These are phyloP conservation scores for Globisporangium spinosum DNA, from an alignment of 352 stramenopile species.

Conservation along the genomic window DNA sequence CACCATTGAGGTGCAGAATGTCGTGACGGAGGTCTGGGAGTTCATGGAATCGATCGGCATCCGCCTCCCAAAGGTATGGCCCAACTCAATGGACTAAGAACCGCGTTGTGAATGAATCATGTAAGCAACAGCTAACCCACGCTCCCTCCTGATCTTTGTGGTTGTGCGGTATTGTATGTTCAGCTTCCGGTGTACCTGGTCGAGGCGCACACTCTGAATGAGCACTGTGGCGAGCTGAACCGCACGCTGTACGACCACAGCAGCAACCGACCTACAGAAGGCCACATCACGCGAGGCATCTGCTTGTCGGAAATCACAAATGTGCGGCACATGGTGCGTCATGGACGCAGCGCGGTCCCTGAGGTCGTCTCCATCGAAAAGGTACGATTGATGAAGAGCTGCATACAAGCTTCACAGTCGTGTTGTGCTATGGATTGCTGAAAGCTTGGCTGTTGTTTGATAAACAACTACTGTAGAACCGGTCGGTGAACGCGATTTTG, in stretches of 20 bases:
- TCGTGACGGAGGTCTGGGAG: constrained; percentile 65
- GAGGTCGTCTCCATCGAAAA: constrained; percentile 49
- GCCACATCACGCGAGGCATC: constrained; percentile 46
- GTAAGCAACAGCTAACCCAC: neutral
- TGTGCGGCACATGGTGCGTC: constrained; percentile 47
- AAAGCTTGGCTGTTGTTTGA: neutral
- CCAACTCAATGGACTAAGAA: too few species aligned
- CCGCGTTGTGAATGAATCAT: too few species aligned
- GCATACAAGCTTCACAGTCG: neutral
- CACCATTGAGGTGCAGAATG: constrained; percentile 47
- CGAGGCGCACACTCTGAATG: constrained; percentile 50
- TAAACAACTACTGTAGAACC: constrained; percentile 29
- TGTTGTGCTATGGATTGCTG: neutral
- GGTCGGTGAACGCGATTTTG: constrained; percentile 66
- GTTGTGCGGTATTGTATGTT: neutral
- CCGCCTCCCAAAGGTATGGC: constrained; percentile 41
- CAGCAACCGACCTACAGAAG: constrained; percentile 27
- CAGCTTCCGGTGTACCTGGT: constrained; percentile 69
- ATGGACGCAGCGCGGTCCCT: constrained; percentile 31
- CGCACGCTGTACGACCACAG: constrained; percentile 25
- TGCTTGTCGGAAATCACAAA: constrained; percentile 54
- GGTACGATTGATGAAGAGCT: constrained; percentile 18
- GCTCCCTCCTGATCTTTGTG: neutral
- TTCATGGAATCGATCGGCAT: constrained; percentile 73
- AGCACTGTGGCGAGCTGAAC: constrained; percentile 30